Base-by-base conservation (phyloP, 208 protist genomes). In the Jaenimonas drosophilae region DNA sequence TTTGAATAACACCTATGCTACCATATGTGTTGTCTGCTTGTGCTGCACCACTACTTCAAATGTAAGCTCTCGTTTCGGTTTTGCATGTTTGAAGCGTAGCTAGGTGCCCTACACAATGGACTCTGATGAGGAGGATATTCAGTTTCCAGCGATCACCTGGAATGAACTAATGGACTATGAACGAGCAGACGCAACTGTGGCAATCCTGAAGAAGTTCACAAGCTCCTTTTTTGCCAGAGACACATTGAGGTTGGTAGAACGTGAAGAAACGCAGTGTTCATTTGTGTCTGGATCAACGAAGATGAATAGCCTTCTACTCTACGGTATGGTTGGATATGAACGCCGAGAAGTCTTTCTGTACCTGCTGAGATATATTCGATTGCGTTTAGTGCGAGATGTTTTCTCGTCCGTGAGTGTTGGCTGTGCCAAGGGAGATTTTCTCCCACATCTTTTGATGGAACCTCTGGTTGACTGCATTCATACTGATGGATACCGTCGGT, bases 151-250 rank as follows among this genome's bases (percentile, higher is more conserved):
- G 6, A 47, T 64, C 31, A 52, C 58, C 46, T 91, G 82, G 82
- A 44, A 29, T 26, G 48, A 60, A 2, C 64, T 91, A 44, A 59
- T 76, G 2, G 70, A 87, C 17, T 91, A 91, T 49, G 83, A 91
- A 52, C 64, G 59, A 21, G 49, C 39, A 3, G 82, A 88, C 58
- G 61, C 60, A 24, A 65, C 84, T 21, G 51, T 64, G 34, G 45
- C 63, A 4, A 44, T 87, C 2, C 62, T 78, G 26, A 64, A 64
- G 14, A 43, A 69, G 38, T 64, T 87, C 39, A 46, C 45, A 9
- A 54, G 26, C 20, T 63, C 70, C 20, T 70, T 81, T 25, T 78
- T 90, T 51, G 41, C 40, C 17, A 24, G 54, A 9, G 81, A 83
- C 50, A 43, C 49, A 4, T 46, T 91, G 28, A 49, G 49, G 17